Evolutionary conservation across 1,139 yeast species (phyloP).

Genomic region (Trichomonascaceae sp.): DNA sequence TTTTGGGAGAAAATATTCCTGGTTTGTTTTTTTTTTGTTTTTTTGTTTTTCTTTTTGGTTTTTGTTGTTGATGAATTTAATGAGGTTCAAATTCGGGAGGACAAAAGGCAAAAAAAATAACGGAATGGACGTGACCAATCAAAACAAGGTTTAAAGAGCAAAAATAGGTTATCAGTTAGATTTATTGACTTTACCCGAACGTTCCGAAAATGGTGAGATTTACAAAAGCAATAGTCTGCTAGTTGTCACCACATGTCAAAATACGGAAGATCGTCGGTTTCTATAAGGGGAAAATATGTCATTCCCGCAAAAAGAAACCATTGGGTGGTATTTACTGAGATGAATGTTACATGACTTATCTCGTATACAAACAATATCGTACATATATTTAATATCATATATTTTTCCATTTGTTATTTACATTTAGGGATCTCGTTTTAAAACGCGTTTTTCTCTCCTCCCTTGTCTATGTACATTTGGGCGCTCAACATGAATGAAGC

Average conservation of each 20-base stretch:
- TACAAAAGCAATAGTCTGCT: not conserved
- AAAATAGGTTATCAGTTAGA: not conserved
- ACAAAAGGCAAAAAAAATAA: not conserved
- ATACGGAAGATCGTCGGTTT: not conserved
- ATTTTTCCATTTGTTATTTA: too few species aligned
- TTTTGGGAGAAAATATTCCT: not conserved
- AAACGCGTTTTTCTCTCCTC: not conserved
- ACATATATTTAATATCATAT: not conserved
- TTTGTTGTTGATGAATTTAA: not conserved
- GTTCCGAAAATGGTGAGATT: not conserved
- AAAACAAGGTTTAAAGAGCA: not conserved
- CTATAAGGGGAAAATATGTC: not conserved
- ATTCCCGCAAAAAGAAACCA: not conserved
- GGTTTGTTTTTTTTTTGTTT: not conserved
- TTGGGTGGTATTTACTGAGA: too few species aligned
- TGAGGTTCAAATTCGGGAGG: not conserved
- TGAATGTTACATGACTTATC: too few species aligned
- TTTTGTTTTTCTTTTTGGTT: not conserved
- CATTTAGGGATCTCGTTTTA: not conserved
- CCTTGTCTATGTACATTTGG: not conserved
- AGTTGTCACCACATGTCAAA: not conserved
- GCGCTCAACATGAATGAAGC: too few species aligned
- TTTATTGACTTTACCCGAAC: not conserved
- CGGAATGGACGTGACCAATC: not conserved
- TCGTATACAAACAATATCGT: too few species aligned